Evolutionary conservation across 139 green algal genomes (phyloP).

Genomic region (Dunaliella sp.): DNA sequence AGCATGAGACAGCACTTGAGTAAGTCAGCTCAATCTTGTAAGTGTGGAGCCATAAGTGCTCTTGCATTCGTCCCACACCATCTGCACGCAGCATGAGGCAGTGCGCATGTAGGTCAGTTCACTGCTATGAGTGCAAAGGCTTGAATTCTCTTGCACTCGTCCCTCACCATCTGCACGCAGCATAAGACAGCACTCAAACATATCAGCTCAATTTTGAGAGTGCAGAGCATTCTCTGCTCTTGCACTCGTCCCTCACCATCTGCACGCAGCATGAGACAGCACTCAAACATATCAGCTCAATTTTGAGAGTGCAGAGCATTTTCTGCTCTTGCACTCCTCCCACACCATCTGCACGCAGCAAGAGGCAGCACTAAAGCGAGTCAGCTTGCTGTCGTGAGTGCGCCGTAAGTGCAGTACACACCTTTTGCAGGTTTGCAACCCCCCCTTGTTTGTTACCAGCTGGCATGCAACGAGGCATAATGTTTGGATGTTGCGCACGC

Average conservation of each 20-base stretch:
- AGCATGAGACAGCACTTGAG: neutral
- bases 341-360: constrained; percentile 40
- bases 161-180: constrained; percentile 39
- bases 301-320: no score
- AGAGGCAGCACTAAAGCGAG: neutral
- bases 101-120: neutral
- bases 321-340: constrained; percentile 39
- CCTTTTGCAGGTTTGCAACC: no score
- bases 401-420: no score
- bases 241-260: constrained; percentile 49
- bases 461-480: no score
- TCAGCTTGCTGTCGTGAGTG: no score
- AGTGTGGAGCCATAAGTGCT: constrained; percentile 19
- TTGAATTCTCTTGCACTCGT: constrained; percentile 39
- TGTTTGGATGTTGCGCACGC: no score
- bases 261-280: constrained; percentile 2
- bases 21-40: no score
- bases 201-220: no score
- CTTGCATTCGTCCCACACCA: constrained; percentile 45
- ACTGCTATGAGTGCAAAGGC: no score
- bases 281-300: neutral
- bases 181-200: neutral
- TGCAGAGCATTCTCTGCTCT: constrained; percentile 16
- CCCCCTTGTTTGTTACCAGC: no score
- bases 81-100: constrained; percentile 22